A percentile compares a stretch with the other conserved stretches of the same genome.
Conservation (phyloP, 768 basidiomycete species). For the Russula earlei region DNA sequence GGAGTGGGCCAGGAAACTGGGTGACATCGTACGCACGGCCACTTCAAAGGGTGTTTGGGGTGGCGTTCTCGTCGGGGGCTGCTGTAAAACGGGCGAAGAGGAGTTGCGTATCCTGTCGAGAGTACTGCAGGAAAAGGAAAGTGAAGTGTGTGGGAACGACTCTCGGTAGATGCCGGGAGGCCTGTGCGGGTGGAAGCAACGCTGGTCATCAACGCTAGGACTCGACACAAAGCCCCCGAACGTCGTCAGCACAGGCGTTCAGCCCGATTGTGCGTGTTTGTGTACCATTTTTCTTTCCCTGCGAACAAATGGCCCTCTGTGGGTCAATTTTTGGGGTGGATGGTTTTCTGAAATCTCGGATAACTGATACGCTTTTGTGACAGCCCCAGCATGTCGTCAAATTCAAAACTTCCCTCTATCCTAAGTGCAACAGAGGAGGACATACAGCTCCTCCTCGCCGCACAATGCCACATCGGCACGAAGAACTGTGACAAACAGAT, state of each 20-base stretch:
- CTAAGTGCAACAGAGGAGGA: conserved; percentile 96
- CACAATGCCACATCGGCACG: conserved; percentile 93
- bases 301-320: conserved; percentile 25
- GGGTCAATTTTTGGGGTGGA: conserved; percentile 29
- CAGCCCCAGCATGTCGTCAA: conserved; percentile 45
- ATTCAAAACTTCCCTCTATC: conserved; percentile 89
- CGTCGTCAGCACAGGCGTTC: conserved; percentile 35
- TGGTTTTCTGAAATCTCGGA: conserved; percentile 25
- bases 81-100: conserved; percentile 51
- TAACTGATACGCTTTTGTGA: conserved; percentile 29
- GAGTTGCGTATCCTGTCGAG: conserved; percentile 32
- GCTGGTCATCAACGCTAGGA: conserved; percentile 15
- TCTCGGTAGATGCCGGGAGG: conserved; percentile 13
- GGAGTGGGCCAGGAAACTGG: conserved; percentile 32
- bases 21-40: conserved; percentile 21
- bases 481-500: conserved; percentile 99
- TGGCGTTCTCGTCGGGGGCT: conserved; percentile 57
- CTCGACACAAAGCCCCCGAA: conserved; percentile 15
- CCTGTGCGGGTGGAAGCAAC: background rate
- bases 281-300: conserved; percentile 11
- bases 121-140: background rate
- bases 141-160: background rate
- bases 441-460: conserved; percentile 88
- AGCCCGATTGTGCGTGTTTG: conserved; percentile 33
- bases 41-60: conserved; percentile 30